Conservation (phyloP, 345 rosid species). For the Pelargonium nanum region DNA sequence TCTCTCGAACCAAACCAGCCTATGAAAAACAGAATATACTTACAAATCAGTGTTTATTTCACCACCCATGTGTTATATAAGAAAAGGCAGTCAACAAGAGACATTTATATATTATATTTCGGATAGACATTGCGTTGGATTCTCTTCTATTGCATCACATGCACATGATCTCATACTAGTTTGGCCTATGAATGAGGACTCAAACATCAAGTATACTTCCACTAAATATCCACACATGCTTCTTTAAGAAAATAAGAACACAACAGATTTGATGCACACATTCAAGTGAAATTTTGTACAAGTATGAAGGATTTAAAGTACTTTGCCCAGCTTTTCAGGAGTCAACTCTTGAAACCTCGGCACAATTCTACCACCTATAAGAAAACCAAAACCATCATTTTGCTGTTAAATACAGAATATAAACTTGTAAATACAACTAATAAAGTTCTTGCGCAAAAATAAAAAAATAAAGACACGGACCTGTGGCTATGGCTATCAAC, state of each 20-base stretch:
- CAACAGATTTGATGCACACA: too few species aligned
- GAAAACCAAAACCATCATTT: constrained; percentile 12
- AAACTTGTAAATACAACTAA: neutral
- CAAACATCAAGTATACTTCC: too few species aligned
- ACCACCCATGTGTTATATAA: neutral
- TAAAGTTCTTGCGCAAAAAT: neutral
- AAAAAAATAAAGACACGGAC: constrained; percentile 16
- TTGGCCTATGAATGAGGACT: too few species aligned
- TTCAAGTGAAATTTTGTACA: neutral
- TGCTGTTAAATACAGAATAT: neutral
- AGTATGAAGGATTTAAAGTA: constrained; percentile 13
- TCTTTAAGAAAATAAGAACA: too few species aligned
- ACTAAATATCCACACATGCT: too few species aligned
- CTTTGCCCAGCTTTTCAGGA: constrained; percentile 87
- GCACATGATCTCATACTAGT: neutral
- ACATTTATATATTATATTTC: neutral
- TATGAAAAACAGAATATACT: constrained; percentile 11
- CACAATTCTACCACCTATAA: constrained; percentile 86
- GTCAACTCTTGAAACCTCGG: constrained; percentile 98
- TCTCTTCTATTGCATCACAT: neutral
- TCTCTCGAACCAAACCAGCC: constrained; percentile 85
- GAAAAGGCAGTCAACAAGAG: neutral
- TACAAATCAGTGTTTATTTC: neutral
- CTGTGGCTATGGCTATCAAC: constrained; percentile 96
- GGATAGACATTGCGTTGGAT: neutral